phyloP scores from a whole-genome alignment of 2,329 filamentous ascomycete genomes.

The Magnaporthiopsis rhizophila region DNA sequence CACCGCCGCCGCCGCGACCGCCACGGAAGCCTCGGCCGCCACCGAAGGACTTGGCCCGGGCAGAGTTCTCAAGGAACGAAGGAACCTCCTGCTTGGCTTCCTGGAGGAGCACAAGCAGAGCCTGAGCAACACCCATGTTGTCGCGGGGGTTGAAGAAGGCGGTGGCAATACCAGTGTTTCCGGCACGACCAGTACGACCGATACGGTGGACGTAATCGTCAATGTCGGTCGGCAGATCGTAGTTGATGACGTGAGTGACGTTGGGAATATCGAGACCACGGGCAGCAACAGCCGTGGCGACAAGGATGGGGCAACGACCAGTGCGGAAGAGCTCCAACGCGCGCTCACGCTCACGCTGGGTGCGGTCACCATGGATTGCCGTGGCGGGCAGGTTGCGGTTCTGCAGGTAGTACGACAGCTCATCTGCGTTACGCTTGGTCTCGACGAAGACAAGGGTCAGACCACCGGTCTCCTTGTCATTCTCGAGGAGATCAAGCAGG shows the following conservation, averaged over 20 bases:
- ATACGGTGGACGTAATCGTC: slow-evolving; percentile 99
- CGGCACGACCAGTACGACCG: slow-evolving; percentile 98
- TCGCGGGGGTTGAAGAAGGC: slow-evolving; percentile 97
- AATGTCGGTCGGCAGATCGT: slow-evolving; percentile 84
- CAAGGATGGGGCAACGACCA: slow-evolving; percentile 88
- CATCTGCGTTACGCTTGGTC: slow-evolving; percentile 99
- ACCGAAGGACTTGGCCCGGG: slow-evolving; percentile 83
- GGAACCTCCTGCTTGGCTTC: slow-evolving; percentile 98
- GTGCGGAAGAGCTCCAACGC: slow-evolving; percentile 97
- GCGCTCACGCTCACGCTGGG: slow-evolving; percentile 96
- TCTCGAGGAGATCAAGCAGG: slow-evolving; percentile 94
- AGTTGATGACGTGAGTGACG: slow-evolving; percentile 96
- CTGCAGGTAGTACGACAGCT: slow-evolving; percentile 94
- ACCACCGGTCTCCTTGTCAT: slow-evolving; percentile 61
- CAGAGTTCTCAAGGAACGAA: slow-evolving; percentile 90
- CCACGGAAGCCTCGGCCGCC: slow-evolving; percentile 57
- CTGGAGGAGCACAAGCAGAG: slow-evolving; percentile 95
- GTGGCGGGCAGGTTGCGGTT: slow-evolving; percentile 98
- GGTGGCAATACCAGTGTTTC: slow-evolving; percentile 96
- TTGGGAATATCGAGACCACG: slow-evolving; percentile 89
- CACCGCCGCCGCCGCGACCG: slow-evolving; percentile 57
- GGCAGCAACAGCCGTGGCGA: slow-evolving; percentile 93
- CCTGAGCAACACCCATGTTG: slow-evolving; percentile 94
- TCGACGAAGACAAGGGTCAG: slow-evolving; percentile 97
- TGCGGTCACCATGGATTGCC: slow-evolving; percentile 97